Evolutionary conservation across 352 stramenopile species (phyloP), one percentile per base, ranked within the genome.

Genomic region (Thraustotheca clavata): DNA sequence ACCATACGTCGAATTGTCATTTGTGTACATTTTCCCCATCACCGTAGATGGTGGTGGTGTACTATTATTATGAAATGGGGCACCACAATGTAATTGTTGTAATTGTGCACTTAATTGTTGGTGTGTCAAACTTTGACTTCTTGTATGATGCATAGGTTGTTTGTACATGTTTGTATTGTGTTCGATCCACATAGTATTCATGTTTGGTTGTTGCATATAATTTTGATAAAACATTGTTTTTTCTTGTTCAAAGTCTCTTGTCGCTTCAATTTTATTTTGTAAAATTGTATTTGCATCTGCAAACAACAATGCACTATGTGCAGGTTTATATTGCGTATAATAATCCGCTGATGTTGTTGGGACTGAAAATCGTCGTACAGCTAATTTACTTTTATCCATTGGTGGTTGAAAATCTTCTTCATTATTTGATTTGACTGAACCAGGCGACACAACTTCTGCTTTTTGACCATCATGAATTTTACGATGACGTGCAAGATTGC

Each of bases 401-500:
- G 43, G 43, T 31, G 43, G 43, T 9, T 52, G 2, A 24, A 52
- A 52, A 11, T 52, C 43, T 16, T 16, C 16, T 43, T 59, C 49
- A 38, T 49, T 20, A 9, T n/a, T 49, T 22, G 52, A 61, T 49
- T 49, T 39, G 12, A 46, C 43, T 14, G 57, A 54, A 16, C 41
- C 34, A 22, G 57, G 38, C 41, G 57, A 65, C 26, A 33, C n/a
- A 29, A 32, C 57, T 20, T 27, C 31, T 7, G 14, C 29, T 14
- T 50, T n/a, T 24, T 62, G 26, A 14, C 50, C 27, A 46, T 52
- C 43, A 68, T 91, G 81, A 24, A 87, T 67, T 31, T 80, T 79
- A 41, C 77, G 74, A 70, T 88, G 79, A 29, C 79, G 73, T n/a
- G 79, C 73, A 27, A 89, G 62, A 60, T 88, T 90, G n/a, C 81